Evolutionary conservation across 2,329 filamentous ascomycete genomes (phyloP), one percentile per base, ranked within the genome.

Genomic region (Hyphodiscus sp.): DNA sequence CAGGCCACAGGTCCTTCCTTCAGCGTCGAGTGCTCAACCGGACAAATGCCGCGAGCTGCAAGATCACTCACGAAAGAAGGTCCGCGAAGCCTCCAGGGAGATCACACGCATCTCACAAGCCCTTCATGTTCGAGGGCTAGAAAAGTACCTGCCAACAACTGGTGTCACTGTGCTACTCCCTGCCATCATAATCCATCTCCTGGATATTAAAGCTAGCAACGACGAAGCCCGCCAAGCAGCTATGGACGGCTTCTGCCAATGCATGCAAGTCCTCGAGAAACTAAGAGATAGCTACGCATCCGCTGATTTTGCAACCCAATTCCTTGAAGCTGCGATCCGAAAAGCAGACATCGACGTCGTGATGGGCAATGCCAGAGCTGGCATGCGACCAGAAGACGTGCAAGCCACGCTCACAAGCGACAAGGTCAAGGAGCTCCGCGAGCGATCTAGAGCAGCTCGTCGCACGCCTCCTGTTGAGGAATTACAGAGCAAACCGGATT

Each of bases 271-370:
- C 55, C 87, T 96, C 76, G 85, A 91, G 68, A 86, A 86, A 58
- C 78, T 97, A 18, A 83, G 91, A 41, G 90, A 96, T 65, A 89
- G 91, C 29, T 96, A 97, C 65, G 85, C 91, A 0, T 91, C 91
- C 0, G 92, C 92, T n/a, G 91, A 96, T 69, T 96, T 94, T 64
- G 91, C 90, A n/a, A 92, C 89, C 0, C 89, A 89, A 2, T 96
- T 96, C 74, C 78, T 96, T n/a, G 89, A 95, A 67, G 90, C 91
- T 1, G 90, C 91, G 0, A 87, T 96, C 58, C 85, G 88, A 58
- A 95, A 95, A 73, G 89, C 89, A 9, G 84, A 88, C 53, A 91
- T 94, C 58, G 65, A 67, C 11, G 51, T 63, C 15, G 52, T 55
- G n/a, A 58, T 63, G 56, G 20, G 30, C 11, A 47, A 20, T 29